Evolutionary conservation across 352 stramenopile genomes (phyloP), one percentile per base, ranked within the genome.

Genomic region (Globisporangium viniferum): DNA sequence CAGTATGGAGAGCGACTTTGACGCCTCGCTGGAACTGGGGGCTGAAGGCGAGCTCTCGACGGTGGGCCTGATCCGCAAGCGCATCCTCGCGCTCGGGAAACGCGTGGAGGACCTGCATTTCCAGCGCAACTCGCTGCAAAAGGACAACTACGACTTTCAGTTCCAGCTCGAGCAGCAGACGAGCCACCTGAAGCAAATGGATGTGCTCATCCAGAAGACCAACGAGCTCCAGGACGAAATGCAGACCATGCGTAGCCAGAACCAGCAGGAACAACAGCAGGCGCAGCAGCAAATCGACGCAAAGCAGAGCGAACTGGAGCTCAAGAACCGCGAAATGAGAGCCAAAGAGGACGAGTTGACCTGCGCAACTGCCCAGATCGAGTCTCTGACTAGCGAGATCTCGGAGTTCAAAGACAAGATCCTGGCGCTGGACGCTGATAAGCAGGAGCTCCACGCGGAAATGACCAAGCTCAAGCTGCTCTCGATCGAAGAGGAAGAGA

Each of bases 91-190:
- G 9, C 72, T 91, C 6, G 82, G 82, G 0, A 88, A 91, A 59
- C 77, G 80, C 20, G 74, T 93, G 2, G 82, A 91, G 24, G 81
- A 91, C 36, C 62, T 93, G 33, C 82, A 90, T 46, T 91, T 81
- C 64, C 84, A 91, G 67, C 78, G 84, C 1, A 93, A 88, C 41
- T 67, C 80, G 27, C 70, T 93, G 22, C 84, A 93, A 53, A 87
- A 90, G 59, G 82, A 93, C 27, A 91, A 89, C 61, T 90, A 91
- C 62, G 82, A 88, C 31, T 78, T 91, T 12, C 84, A 93, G 63
- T 84, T 79, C 58, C 76, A 89, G 58, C 51, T 93, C 0, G 81
- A 93, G 60, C 72, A 89, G 36, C 84, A 90, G 20, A 76, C 74
- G 3, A 67, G 48, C 33, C 72, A 75, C 18, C 75, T 92, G 20